Conservation (phyloP, 352 stramenopile genomes). For the Elongisporangium undulatum region DNA sequence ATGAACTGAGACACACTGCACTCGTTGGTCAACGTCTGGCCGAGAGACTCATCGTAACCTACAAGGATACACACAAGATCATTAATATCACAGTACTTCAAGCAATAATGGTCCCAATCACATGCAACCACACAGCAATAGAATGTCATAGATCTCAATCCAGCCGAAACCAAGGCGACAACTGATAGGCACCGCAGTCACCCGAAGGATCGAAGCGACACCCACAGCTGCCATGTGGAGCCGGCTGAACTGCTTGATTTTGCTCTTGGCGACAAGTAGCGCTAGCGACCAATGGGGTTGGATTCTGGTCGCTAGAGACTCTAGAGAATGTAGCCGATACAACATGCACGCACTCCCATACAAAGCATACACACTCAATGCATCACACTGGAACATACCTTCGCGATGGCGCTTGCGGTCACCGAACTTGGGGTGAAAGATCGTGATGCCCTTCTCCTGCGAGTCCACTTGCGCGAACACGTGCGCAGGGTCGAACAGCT, state of each 20-base stretch:
- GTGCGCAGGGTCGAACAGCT: conserved; percentile 97
- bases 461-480: conserved; percentile 95
- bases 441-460: conserved; percentile 88
- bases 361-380: conserved; percentile 13
- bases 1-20: conserved; percentile 87
- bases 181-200: conserved; percentile 16
- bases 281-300: conserved; percentile 67
- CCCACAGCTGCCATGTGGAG: conserved; percentile 31
- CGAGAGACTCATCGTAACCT: conserved; percentile 93
- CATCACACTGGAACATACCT: conserved; percentile 41
- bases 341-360: conserved; percentile 18
- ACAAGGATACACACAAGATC: conserved; percentile 1
- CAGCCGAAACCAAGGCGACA: conserved; percentile 38
- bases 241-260: conserved; percentile 77
- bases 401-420: conserved; percentile 93
- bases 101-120: conserved; percentile 8
- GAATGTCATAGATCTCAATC: conserved; percentile 86
- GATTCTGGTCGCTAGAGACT: conserved; percentile 79
- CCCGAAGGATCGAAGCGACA: conserved; percentile 10
- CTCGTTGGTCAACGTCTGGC: conserved; percentile 81
- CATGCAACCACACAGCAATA: conserved; percentile 4
- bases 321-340: conserved; percentile 83
- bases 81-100: conserved; percentile 6
- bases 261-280: conserved; percentile 89
- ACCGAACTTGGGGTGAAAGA: conserved; percentile 98